Evolutionary conservation across 768 basidiomycete genomes (phyloP).

Genomic region (Suillus decipiens): DNA sequence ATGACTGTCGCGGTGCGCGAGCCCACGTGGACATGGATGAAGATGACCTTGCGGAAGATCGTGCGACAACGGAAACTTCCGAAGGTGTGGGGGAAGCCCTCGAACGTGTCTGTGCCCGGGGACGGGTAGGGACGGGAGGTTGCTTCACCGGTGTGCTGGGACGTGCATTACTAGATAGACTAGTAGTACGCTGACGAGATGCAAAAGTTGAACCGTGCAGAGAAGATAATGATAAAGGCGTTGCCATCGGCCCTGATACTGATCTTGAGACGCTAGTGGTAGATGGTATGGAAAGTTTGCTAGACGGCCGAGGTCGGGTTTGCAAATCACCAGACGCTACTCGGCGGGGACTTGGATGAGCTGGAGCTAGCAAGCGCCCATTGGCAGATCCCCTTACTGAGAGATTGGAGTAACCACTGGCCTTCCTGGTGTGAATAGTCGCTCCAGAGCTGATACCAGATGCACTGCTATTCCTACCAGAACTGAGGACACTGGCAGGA

Average conservation of each 20-base stretch:
- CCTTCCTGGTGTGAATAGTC: slow-evolving; percentile 25
- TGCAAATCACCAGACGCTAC: slow-evolving; percentile 50
- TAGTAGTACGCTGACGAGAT: slow-evolving; percentile 81
- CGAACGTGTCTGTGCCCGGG: slow-evolving; percentile 46
- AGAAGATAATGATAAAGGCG: slow-evolving; percentile 38
- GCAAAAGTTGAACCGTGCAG: slow-evolving; percentile 71
- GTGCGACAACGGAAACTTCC: slow-evolving; percentile 54
- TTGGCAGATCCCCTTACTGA: slow-evolving; percentile 35
- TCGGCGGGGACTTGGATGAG: slow-evolving; percentile 46
- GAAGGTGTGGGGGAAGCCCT: slow-evolving; percentile 65
- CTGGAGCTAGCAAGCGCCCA: slow-evolving; percentile 49
- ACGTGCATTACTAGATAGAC: slow-evolving; percentile 50
- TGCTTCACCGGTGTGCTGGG: slow-evolving; percentile 35
- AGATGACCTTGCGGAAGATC: slow-evolving; percentile 42
- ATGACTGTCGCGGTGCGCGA: slow-evolving; percentile 65
- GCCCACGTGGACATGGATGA: slow-evolving; percentile 64
- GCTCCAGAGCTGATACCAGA: slow-evolving; percentile 36
- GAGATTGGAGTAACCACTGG: slow-evolving; percentile 30
- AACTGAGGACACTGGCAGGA: slow-evolving; percentile 65
- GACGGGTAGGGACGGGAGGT: slow-evolving; percentile 34
- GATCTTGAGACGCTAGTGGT: slow-evolving; percentile 58
- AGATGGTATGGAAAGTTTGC: slow-evolving; percentile 50
- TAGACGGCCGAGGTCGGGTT: slow-evolving; percentile 51
- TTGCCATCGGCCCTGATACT: slow-evolving; percentile 63
- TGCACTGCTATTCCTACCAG: slow-evolving; percentile 57